These are phyloP conservation scores for Exophiala phaeomuriformis DNA, from an alignment of 2,329 filamentous ascomycete genomes.

Conservation along the genomic window DNA sequence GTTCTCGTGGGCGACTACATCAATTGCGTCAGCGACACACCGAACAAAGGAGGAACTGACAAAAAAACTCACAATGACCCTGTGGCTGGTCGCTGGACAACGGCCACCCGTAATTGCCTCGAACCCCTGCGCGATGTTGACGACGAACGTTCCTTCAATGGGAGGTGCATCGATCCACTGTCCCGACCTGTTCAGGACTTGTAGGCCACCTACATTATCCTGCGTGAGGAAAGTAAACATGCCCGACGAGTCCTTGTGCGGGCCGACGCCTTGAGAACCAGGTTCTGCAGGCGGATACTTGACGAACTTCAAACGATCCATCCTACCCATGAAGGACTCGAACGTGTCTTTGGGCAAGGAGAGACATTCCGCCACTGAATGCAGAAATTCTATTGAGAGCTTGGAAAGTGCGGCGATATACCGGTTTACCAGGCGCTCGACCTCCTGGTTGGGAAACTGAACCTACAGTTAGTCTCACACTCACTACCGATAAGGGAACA, in stretches of 20 bases:
- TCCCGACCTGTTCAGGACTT: conserved; percentile 40
- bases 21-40: no score
- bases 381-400: neutral
- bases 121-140: conserved; percentile 48
- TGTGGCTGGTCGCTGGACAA: conserved; percentile 40
- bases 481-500: no score
- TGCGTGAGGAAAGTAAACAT: conserved; percentile 47
- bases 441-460: neutral
- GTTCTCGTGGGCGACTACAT: conserved; percentile 29
- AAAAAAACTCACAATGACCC: conserved; percentile 30
- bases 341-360: conserved; percentile 44
- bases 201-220: conserved; percentile 38
- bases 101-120: conserved; percentile 51
- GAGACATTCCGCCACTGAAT: conserved; percentile 28
- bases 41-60: no score
- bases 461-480: neutral
- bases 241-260: conserved; percentile 51
- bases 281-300: conserved; percentile 43
- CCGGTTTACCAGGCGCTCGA: neutral
- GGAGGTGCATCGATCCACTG: conserved; percentile 40
- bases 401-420: neutral
- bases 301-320: conserved; percentile 50
- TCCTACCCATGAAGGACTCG: conserved; percentile 41
- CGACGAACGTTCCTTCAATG: conserved; percentile 37
- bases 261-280: conserved; percentile 48